These are phyloP conservation scores for Podospora fimiseda DNA, from an alignment of 495 filamentous ascomycete genomes.

Conservation along the genomic window DNA sequence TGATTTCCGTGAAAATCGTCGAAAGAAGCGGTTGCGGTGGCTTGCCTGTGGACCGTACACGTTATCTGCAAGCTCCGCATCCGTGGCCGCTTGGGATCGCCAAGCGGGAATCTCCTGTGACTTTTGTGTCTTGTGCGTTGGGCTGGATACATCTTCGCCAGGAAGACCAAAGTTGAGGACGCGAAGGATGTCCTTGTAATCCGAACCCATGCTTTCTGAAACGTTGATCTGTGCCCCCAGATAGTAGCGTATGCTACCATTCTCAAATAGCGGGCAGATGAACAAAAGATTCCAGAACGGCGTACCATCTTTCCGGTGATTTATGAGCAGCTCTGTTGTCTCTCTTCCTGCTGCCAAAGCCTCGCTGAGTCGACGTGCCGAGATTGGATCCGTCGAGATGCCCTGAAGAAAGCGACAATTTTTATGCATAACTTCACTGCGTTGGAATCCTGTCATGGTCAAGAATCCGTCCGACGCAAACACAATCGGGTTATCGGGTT, in stretches of 20 bases:
- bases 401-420: slow-evolving; percentile 51
- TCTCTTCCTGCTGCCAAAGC: slow-evolving; percentile 39
- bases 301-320: slow-evolving; percentile 45
- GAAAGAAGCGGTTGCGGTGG: slow-evolving; percentile 22
- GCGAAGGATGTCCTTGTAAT: slow-evolving; percentile 42
- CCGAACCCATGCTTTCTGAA: slow-evolving; percentile 43
- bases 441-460: slow-evolving; percentile 40
- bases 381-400: slow-evolving; percentile 35
- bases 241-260: slow-evolving; percentile 40
- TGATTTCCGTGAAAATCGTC: slow-evolving; percentile 11
- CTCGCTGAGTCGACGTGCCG: slow-evolving; percentile 34
- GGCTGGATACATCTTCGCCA: slow-evolving; percentile 1
- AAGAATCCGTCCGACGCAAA: slow-evolving; percentile 48
- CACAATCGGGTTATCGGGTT: slow-evolving; percentile 44
- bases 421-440: slow-evolving; percentile 40
- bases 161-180: slow-evolving; percentile 31
- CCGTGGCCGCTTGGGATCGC: not conserved
- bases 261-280: slow-evolving; percentile 41
- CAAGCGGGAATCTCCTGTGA: slow-evolving; percentile 4
- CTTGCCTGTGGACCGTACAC: not conserved
- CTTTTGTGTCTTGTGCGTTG: not conserved
- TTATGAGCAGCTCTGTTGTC: slow-evolving; percentile 46
- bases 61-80: not conserved
- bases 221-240: slow-evolving; percentile 54
- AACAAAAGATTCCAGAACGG: slow-evolving; percentile 54